These are phyloP conservation scores for Blastocystis sp. DNA, from an alignment of 352 stramenopile species.

Conservation along the genomic window DNA sequence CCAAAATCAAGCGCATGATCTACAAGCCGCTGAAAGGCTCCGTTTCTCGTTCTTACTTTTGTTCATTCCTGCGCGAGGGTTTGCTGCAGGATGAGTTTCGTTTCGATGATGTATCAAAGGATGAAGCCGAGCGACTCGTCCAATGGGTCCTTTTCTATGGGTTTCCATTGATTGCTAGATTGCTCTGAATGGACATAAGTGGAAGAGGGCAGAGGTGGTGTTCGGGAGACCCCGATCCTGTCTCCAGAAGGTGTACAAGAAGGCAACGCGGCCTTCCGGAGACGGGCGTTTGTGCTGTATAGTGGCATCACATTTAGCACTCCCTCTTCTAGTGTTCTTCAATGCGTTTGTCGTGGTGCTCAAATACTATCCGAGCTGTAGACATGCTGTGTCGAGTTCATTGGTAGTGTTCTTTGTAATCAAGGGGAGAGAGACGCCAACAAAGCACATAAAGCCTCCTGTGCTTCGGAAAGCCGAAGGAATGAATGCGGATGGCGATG, in stretches of 20 bases:
- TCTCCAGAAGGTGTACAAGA: neutral
- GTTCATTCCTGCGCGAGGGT: neutral
- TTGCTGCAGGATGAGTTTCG: constrained; percentile 1
- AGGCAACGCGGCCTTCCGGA: too few species aligned
- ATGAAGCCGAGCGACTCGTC: neutral
- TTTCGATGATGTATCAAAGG: neutral
- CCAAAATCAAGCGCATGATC: neutral
- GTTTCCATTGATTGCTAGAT: neutral
- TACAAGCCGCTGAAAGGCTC: neutral
- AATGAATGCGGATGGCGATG: neutral
- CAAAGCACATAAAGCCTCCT: neutral
- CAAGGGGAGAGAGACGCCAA: neutral
- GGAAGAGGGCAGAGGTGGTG: neutral
- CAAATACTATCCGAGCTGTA: constrained; percentile 9
- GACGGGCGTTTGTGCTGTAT: neutral
- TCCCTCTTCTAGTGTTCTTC: neutral
- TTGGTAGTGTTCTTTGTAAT: constrained; percentile 14
- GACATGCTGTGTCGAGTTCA: neutral
- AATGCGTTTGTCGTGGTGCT: neutral
- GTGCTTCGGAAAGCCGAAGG: neutral
- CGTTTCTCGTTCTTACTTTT: neutral
- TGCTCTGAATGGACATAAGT: neutral
- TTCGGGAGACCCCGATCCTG: neutral
- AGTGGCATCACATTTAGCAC: neutral
- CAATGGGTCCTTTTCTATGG: neutral